Evolutionary conservation across 2,329 filamentous ascomycete species (phyloP), one percentile per base, ranked within the genome.

Genomic region (Exophiala sp.): DNA sequence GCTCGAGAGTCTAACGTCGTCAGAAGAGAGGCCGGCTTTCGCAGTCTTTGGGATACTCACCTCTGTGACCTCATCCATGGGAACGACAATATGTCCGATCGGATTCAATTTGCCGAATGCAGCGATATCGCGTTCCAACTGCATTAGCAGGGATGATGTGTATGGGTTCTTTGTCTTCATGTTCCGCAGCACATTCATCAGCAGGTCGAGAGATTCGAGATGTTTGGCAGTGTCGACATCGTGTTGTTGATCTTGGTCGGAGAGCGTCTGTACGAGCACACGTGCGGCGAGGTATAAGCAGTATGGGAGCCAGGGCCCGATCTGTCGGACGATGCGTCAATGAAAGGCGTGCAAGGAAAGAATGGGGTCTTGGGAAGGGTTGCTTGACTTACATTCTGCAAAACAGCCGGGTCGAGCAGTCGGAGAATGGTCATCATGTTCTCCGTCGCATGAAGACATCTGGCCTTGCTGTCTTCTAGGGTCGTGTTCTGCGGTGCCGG

Each of bases 341-440:
- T 4, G 24, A 8, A 29, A 29, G 24, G 40, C n/a, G 40, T 16
- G 40, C 8, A 42, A 42, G n/a, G 20, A 3, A 42, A 20, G 34
- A 7, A 8, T 1, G 12, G 9, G 12, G n/a, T 34, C 21, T 16
- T 14, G 14, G n/a, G 21, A 45, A 14, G 20, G 5, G 11, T 5
- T 14, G 2, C n/a, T 8, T 16, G 16, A 18, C 34, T 40, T 36
- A 50, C 47, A 18, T 50, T 50, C 11, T 24, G 6, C 16, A 50
- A n/a, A 12, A 50, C 24, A 14, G 29, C 14, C 3, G 47, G 20
- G 11, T 43, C 24, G 21, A 50, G 36, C 11, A 50, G 18, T 1
- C 47, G 47, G 21, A 50, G 38, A 9, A 50, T 50, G 5, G 47
- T 50, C 47, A 50, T 42, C 39, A 50, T 50, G n/a, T 39, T 50